phyloP scores from a whole-genome alignment of 371 early-diverging fungal species.

The Chytridium lagenaria region DNA sequence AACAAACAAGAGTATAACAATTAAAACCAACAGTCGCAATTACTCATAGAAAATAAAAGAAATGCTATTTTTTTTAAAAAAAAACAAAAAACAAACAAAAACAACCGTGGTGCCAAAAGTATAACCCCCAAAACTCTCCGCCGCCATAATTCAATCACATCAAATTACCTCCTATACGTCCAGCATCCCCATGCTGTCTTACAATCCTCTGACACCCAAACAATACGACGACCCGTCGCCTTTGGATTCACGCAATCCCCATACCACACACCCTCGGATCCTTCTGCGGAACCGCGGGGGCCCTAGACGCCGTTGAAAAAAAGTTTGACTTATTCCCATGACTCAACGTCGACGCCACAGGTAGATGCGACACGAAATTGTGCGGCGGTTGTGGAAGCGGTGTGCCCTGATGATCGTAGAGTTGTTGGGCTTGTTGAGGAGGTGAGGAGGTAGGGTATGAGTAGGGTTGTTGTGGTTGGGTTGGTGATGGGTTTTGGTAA shows the following conservation, averaged over 20 bases:
- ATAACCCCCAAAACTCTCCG: too few relatives aligned
- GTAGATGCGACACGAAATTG: slow-evolving; percentile 2
- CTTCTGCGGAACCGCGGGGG: background rate
- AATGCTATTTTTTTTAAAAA: too few relatives aligned
- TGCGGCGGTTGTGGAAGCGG: too few relatives aligned
- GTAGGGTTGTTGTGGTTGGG: background rate
- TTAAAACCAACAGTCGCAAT: too few relatives aligned
- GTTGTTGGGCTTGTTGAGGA: background rate
- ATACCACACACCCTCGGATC: slow-evolving; percentile 2
- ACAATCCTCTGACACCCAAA: slow-evolving; percentile 12
- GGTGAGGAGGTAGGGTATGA: background rate
- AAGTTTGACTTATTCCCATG: background rate
- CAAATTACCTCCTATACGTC: background rate
- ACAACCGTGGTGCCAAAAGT: too few relatives aligned
- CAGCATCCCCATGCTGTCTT: background rate
- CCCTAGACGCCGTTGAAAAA: background rate
- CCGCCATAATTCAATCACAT: too few relatives aligned
- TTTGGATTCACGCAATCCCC: slow-evolving; percentile 9
- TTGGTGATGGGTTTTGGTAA: background rate
- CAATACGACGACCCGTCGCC: slow-evolving; percentile 18
- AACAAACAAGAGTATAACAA: too few relatives aligned
- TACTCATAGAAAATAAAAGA: too few relatives aligned
- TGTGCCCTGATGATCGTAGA: background rate
- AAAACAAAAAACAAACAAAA: too few relatives aligned
- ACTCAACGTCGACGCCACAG: background rate